Conservation (phyloP, 257 asterid species). For the Petrea volubilis region DNA sequence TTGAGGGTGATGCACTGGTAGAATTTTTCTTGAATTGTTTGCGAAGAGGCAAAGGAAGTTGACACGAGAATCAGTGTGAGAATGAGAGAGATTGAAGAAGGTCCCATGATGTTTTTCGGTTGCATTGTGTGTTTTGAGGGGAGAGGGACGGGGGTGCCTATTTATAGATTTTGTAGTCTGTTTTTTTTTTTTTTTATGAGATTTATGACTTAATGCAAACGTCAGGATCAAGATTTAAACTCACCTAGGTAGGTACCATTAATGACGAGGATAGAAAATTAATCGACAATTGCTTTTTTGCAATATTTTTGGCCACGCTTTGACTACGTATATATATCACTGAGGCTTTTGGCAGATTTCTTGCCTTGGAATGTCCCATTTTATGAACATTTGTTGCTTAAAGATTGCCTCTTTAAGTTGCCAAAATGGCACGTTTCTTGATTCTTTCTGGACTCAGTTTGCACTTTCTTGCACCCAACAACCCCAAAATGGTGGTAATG, state of each 20-base stretch:
- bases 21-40: slow-evolving; percentile 38
- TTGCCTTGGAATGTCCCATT: slow-evolving; percentile 34
- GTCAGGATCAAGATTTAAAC: slow-evolving; percentile 19
- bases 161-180: slow-evolving; percentile 21
- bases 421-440: slow-evolving; percentile 27
- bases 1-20: slow-evolving; percentile 48
- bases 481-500: neutral
- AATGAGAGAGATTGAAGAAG: slow-evolving; percentile 22
- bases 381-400: slow-evolving; percentile 30
- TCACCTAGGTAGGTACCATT: neutral
- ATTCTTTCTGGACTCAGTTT: slow-evolving; percentile 7
- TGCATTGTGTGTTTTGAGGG: neutral
- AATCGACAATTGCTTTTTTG: too few species aligned
- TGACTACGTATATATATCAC: neutral
- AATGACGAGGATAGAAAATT: too few species aligned
- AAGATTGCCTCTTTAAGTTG: slow-evolving; percentile 18
- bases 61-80: slow-evolving; percentile 23
- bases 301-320: slow-evolving; percentile 19
- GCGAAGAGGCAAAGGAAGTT: slow-evolving; percentile 16
- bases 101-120: slow-evolving; percentile 13
- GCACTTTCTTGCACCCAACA: neutral
- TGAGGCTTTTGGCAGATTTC: neutral
- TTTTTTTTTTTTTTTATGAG: slow-evolving; percentile 9
- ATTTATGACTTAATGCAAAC: slow-evolving; percentile 4
- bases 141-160: neutral